phyloP scores from a whole-genome alignment of 129 eudicot species.

The Chrysanthemum seticuspe region DNA sequence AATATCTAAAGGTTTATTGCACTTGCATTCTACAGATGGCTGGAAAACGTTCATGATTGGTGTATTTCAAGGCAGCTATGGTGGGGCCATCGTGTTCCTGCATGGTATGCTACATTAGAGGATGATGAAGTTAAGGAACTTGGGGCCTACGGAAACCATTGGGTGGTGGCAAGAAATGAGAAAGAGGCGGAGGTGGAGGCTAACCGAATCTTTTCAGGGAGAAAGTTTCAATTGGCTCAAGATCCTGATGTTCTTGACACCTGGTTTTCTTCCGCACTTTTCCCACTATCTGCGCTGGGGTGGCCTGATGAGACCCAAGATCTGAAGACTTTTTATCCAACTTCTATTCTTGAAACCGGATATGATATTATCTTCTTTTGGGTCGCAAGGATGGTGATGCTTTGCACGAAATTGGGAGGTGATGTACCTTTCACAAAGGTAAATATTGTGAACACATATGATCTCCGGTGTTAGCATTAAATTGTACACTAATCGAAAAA shows the following conservation, averaged over 20 bases:
- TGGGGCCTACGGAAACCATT: conserved; percentile 67
- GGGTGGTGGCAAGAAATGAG: conserved; percentile 85
- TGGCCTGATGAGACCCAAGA: conserved; percentile 93
- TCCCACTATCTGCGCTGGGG: conserved; percentile 78
- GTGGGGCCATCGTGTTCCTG: conserved; percentile 99
- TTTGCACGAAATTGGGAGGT: conserved; percentile 82
- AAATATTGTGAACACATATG: not conserved
- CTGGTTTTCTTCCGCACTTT: conserved; percentile 89
- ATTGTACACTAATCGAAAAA: too few species aligned
- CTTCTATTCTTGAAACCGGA: conserved; percentile 86
- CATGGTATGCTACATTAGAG: conserved; percentile 80
- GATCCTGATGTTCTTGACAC: conserved; percentile 90
- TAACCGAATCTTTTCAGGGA: conserved; percentile 46
- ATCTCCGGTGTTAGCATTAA: not conserved
- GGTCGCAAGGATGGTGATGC: conserved; percentile 97
- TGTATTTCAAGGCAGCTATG: conserved; percentile 94
- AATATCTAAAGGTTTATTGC: not conserved
- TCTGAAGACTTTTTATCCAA: conserved; percentile 70
- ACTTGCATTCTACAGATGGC: conserved; percentile 62
- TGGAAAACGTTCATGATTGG: conserved; percentile 94
- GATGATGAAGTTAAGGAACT: conserved; percentile 69
- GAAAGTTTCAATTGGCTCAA: conserved; percentile 65
- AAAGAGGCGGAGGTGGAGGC: conserved; percentile 71
- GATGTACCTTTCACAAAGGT: conserved; percentile 89
- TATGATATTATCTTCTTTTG: conserved; percentile 92